A percentile compares a stretch with the other conserved stretches of the same genome.
These are phyloP conservation scores for Saitozyma podzolica DNA, from an alignment of 768 basidiomycete species.

Conservation along the genomic window DNA sequence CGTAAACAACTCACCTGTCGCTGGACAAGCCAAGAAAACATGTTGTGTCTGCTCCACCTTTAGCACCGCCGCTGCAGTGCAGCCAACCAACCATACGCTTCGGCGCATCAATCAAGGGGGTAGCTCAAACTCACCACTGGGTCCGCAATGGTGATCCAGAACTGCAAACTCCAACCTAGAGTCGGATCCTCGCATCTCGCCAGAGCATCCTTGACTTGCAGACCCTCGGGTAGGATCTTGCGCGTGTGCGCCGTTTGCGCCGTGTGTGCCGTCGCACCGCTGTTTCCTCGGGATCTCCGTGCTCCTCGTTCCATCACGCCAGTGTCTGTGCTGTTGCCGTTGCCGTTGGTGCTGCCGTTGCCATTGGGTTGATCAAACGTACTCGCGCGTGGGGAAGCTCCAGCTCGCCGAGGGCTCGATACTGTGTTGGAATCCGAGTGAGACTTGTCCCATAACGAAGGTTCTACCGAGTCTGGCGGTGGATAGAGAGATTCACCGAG, in stretches of 20 bases:
- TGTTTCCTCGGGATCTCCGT: background rate
- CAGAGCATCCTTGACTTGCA: slow-evolving; percentile 39
- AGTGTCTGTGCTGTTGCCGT: too few relatives aligned
- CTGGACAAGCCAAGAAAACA: slow-evolving; percentile 89
- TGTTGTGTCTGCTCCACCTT: slow-evolving; percentile 54
- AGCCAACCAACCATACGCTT: background rate
- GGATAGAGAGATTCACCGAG: background rate
- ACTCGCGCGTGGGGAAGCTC: background rate
- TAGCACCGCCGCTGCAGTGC: slow-evolving; percentile 9
- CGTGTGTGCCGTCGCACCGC: background rate
- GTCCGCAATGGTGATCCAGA: slow-evolving; percentile 92
- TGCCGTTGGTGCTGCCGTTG: too few relatives aligned
- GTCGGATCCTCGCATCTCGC: slow-evolving; percentile 41
- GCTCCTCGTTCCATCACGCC: too few relatives aligned
- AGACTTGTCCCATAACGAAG: background rate
- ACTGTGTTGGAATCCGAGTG: background rate
- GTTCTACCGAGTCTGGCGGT: background rate
- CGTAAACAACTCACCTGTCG: slow-evolving; percentile 46
- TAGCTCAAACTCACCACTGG: slow-evolving; percentile 70
- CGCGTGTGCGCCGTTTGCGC: background rate
- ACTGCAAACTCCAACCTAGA: slow-evolving; percentile 53
- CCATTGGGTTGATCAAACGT: too few relatives aligned
- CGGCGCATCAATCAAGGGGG: background rate
- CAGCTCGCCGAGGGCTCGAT: background rate
- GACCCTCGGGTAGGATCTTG: background rate